These are phyloP conservation scores for Fusarium decemcellulare DNA, from an alignment of 2,329 filamentous ascomycete species.

Conservation along the genomic window DNA sequence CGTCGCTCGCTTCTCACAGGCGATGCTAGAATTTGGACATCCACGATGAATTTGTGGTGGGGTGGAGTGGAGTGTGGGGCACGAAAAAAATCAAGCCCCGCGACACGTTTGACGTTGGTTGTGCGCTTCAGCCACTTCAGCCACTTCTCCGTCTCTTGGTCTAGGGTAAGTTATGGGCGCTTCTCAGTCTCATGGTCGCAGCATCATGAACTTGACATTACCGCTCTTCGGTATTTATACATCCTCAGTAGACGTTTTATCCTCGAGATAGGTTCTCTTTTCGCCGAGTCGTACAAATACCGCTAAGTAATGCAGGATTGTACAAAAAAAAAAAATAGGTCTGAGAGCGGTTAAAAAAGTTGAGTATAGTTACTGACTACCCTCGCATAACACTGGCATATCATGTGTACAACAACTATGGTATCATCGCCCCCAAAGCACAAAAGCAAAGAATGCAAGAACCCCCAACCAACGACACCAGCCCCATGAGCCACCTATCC, in stretches of 20 bases:
- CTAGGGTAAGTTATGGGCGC: slow-evolving; percentile 20
- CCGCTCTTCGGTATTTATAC: too few relatives aligned
- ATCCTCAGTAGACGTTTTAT: neutral
- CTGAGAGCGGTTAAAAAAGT: neutral
- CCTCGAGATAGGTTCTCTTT: too few relatives aligned
- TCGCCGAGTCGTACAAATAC: too few relatives aligned
- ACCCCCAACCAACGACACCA: neutral
- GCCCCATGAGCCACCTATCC: slow-evolving; percentile 12
- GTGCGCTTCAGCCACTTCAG: slow-evolving; percentile 44
- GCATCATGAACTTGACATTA: neutral
- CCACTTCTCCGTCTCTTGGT: slow-evolving; percentile 20
- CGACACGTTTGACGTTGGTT: slow-evolving; percentile 30
- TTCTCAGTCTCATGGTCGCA: neutral
- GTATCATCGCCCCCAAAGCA: neutral
- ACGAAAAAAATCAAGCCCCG: slow-evolving; percentile 52
- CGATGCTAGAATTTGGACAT: slow-evolving; percentile 53
- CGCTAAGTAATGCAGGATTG: too few relatives aligned
- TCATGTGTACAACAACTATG: neutral
- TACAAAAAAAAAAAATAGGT: too few relatives aligned
- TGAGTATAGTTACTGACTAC: neutral
- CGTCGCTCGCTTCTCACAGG: slow-evolving; percentile 39
- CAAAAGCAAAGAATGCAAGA: neutral
- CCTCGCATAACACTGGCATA: neutral
- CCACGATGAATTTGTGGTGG: slow-evolving; percentile 59
- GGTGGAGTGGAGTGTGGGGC: slow-evolving; percentile 51